Evolutionary conservation across 306 rosid genomes (phyloP), one percentile per base, ranked within the genome.

Genomic region (Sechiopsis laciniata): DNA sequence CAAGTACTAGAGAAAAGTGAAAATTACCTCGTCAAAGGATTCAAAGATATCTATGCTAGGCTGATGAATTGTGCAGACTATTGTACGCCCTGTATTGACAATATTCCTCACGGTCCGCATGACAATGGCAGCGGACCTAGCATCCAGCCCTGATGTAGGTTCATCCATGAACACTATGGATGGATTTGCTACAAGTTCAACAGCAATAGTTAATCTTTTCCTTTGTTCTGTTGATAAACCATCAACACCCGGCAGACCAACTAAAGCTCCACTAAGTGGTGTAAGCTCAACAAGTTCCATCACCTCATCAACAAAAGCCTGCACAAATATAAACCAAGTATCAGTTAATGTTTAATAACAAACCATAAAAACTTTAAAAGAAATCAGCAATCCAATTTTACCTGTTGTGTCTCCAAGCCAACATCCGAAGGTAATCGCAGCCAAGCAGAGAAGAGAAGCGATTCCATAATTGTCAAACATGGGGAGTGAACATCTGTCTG

Each of bases 101-200:
- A 93, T 90, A 74, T 93, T 93, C 81, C 98, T 93, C 76, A 93
- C 98, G 46, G 98, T 93, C 80, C 98, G 91, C 98, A 93, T 93
- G 74, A 93, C 98, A 83, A 93, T 93, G 80, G 98, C 98, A 57
- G 98, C 98, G 72, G 96, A 85, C 60, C 98, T 82, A 60, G 98
- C 98, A 87, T 93, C 98, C 87, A 93, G 81, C 76, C 98, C 98
- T 20, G 98, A 93, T 35, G 98, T 93, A 61, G 98, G 98, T 79
- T 93, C 98, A 84, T 93, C 98, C 98, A 93, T 93, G 88, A 93
- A 93, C 57, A 93, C 90, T 73, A 93, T 80, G 16, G 98, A 93
- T 55, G 98, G 98, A 81, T 93, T 93, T 29, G 96, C 96, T 52
- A 93, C 98, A 37, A 93, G 91, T 83, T 93, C 98, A 62, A 88